Percentiles rank a stretch among this genome's conserved stretches.
Evolutionary conservation across 2,329 filamentous ascomycete genomes (phyloP).

Genomic region (Curvularia eragrostidis): DNA sequence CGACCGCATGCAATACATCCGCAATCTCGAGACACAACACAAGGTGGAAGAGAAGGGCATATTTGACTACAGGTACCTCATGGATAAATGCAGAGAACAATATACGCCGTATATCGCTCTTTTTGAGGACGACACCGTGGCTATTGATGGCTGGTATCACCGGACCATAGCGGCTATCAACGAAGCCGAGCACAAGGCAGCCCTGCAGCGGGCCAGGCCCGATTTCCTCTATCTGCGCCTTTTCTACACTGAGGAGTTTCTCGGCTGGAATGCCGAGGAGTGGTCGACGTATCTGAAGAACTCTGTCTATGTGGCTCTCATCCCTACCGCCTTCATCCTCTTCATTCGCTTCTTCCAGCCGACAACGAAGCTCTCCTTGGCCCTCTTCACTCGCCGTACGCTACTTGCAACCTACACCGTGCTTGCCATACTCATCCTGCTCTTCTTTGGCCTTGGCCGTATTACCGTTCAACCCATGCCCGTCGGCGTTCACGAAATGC

Average conservation of each 20-base stretch:
- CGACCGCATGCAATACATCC: slow-evolving; percentile 45
- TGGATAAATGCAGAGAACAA: slow-evolving; percentile 50
- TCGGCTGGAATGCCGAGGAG: slow-evolving; percentile 55
- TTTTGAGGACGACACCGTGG: slow-evolving; percentile 57
- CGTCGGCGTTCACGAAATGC: slow-evolving; percentile 51
- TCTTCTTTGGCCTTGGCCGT: slow-evolving; percentile 54
- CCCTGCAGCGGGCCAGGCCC: slow-evolving; percentile 26
- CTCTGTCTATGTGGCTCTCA: slow-evolving; percentile 35
- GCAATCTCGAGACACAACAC: slow-evolving; percentile 38
- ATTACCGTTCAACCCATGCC: slow-evolving; percentile 48
- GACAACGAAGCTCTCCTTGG: slow-evolving; percentile 28
- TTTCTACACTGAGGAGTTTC: slow-evolving; percentile 56
- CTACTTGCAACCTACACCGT: slow-evolving; percentile 29
- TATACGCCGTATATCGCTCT: slow-evolving; percentile 53
- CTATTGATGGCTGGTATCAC: slow-evolving; percentile 57
- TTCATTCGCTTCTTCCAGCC: slow-evolving; percentile 34
- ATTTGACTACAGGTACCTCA: slow-evolving; percentile 54
- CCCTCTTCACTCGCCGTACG: slow-evolving; percentile 28
- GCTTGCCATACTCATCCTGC: slow-evolving; percentile 24
- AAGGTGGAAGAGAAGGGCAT: slow-evolving; percentile 51
- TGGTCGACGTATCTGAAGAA: slow-evolving; percentile 50
- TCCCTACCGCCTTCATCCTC: slow-evolving; percentile 32
- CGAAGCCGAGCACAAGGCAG: slow-evolving; percentile 41
- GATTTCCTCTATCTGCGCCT: slow-evolving; percentile 55
- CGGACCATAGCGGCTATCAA: slow-evolving; percentile 49